Base-by-base conservation (phyloP, 371 early-diverging fungal genomes). In the Mucor velutinosus region DNA sequence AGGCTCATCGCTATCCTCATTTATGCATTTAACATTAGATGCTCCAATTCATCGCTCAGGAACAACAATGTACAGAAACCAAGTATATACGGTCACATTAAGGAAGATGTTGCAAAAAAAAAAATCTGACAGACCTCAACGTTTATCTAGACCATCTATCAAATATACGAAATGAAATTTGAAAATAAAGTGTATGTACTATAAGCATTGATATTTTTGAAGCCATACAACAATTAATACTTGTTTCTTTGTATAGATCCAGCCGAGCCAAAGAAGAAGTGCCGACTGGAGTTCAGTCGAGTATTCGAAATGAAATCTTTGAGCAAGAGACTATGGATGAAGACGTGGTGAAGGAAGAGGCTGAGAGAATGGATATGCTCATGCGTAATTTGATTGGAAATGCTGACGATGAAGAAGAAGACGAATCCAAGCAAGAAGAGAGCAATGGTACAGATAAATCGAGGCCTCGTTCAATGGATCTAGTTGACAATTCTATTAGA, bases 361-460 rank as follows among this genome's bases (percentile, higher is more conserved):
- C 71, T 8, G 60, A 56, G 60, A 68, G 57, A 69, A 77, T 73
- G 75, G 69, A 77, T 49, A 39, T 43, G 4, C 57, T 77, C 30
- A 75, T 73, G 77, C 69, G 65, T 45, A 55, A 65, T 41, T 33
- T 68, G 10, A 64, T 68, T 30, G 61, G 60, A 21, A 55, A 53
- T n/a, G 53, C 14, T 12, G 60, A 53, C 8, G 67, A 60, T 4
- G 49, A 69, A 23, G 57, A 70, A 17, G 63, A 55, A 12, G 25
- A 63, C 23, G 67, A 66, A 58, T 58, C 56, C 43, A 58, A 27
- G 39, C 3, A 51, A 10, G 51, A 51, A 21, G 51, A 51, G 12
- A 19, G 14, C 25, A 25, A 51, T 51, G 51, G 51, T 51, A 51
- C 10, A 10, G 10, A 56, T 4, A 39, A 21, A 14, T 21, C 25